Percentiles rank a stretch among this genome's conserved stretches.
Conservation (phyloP, 805 yeast genomes). For the Vanderwaltozyma tropicalis region DNA sequence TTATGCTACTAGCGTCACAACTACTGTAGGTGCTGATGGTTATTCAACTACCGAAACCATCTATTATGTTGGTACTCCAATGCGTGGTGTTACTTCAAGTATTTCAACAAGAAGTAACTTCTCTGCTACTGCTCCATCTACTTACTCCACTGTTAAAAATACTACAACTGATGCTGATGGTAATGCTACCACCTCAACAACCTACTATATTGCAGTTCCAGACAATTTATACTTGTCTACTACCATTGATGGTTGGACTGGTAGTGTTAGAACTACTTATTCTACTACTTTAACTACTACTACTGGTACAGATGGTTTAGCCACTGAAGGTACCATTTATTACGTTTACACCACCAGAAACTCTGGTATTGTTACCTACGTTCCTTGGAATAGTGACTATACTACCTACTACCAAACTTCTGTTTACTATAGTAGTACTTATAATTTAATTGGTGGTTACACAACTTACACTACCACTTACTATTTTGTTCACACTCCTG, state of each 20-base stretch:
- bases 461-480: not conserved
- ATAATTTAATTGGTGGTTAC: too few relatives aligned
- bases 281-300: not conserved
- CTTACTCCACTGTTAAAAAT: not conserved
- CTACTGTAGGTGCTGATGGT: not conserved
- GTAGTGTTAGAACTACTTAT: not conserved
- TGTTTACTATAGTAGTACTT: too few relatives aligned
- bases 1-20: not conserved
- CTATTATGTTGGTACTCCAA: slow-evolving; percentile 1
- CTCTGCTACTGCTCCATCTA: not conserved
- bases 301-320: not conserved
- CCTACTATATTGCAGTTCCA: slow-evolving; percentile 1
- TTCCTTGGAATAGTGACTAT: slow-evolving; percentile 4
- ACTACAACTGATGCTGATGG: not conserved
- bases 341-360: slow-evolving; percentile 1
- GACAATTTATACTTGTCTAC: not conserved
- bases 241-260: not conserved
- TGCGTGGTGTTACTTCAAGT: not conserved
- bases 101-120: not conserved
- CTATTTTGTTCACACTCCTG: not conserved
- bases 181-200: not conserved
- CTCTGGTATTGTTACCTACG: slow-evolving; percentile 1
- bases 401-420: slow-evolving; percentile 1
- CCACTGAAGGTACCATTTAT: not conserved
- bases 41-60: not conserved